Conservation (phyloP, 495 filamentous ascomycete species). For the Peziza echinospora region DNA sequence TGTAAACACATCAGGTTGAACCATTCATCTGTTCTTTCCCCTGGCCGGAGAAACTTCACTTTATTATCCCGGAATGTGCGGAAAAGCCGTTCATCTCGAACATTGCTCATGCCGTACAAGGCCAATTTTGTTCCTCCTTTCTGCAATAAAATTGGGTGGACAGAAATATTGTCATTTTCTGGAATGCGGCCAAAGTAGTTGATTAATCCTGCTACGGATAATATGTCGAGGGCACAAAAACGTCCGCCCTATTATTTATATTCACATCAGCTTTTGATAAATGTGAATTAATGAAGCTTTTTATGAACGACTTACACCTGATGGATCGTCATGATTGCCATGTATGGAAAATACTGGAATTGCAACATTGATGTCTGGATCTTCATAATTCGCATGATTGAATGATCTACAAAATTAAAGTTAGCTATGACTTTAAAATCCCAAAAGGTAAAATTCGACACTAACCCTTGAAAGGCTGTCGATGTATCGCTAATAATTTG, state of each 20-base stretch:
- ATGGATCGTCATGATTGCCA: conserved; percentile 95
- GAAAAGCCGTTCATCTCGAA: conserved; percentile 83
- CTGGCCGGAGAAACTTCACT: conserved; percentile 78
- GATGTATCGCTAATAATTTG: conserved; percentile 84
- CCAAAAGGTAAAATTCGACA: not conserved
- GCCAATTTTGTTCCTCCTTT: conserved; percentile 89
- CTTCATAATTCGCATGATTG: conserved; percentile 90
- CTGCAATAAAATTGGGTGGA: conserved; percentile 80
- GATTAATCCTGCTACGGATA: conserved; percentile 73
- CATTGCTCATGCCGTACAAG: conserved; percentile 88
- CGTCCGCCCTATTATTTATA: conserved; percentile 43
- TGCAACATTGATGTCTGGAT: conserved; percentile 90
- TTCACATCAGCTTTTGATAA: not conserved
- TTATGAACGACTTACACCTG: conserved; percentile 28
- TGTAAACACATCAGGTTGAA: conserved; percentile 93
- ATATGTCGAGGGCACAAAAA: conserved; percentile 68
- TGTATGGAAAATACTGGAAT: conserved; percentile 98
- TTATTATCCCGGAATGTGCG: conserved; percentile 82
- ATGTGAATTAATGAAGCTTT: conserved; percentile 1
- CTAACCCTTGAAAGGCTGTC: conserved; percentile 52
- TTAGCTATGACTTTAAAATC: conserved; percentile 7
- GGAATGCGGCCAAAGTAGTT: conserved; percentile 93
- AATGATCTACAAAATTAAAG: conserved; percentile 32
- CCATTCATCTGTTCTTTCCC: conserved; percentile 69
- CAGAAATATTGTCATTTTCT: conserved; percentile 72